Percentiles rank a stretch among this genome's conserved stretches.
phyloP scores from a whole-genome alignment of 2,329 filamentous ascomycete species.

The Hypoxylon sp. region DNA sequence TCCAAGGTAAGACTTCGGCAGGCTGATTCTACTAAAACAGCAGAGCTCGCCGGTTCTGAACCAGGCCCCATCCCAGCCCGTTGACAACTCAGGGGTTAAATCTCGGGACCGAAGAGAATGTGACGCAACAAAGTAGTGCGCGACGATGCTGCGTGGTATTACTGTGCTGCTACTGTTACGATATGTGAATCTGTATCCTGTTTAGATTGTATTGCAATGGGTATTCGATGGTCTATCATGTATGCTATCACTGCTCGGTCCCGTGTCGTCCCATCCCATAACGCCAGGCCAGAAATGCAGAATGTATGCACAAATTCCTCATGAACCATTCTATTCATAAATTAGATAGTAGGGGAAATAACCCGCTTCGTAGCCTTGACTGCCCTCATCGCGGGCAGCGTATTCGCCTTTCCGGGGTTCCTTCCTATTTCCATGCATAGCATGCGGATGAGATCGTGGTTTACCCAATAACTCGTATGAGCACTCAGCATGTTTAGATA shows the following conservation, averaged over 20 bases:
- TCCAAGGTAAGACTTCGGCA: background rate
- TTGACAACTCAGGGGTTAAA: background rate
- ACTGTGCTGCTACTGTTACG: constrained; percentile 19
- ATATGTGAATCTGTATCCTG: constrained; percentile 9
- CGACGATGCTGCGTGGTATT: background rate
- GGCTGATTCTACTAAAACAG: background rate
- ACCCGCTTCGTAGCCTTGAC: constrained; percentile 63
- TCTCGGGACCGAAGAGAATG: constrained; percentile 11
- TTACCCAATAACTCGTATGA: constrained; percentile 93
- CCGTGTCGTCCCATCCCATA: constrained; percentile 12
- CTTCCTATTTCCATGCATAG: constrained; percentile 89
- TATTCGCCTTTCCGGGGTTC: constrained; percentile 72
- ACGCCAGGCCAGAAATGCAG: constrained; percentile 25
- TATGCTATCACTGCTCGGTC: constrained; percentile 24
- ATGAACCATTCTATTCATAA: constrained; percentile 5
- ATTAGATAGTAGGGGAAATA: constrained; percentile 39
- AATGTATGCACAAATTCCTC: constrained; percentile 13
- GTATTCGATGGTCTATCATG: constrained; percentile 44
- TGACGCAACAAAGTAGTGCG: background rate
- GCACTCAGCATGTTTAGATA: constrained; percentile 98
- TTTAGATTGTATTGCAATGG: constrained; percentile 27
- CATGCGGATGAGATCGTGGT: constrained; percentile 89
- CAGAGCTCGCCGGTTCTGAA: background rate
- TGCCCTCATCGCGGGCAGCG: constrained; percentile 69
- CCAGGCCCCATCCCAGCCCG: background rate